A percentile compares a stretch with the other conserved stretches of the same genome.
Evolutionary conservation across 768 basidiomycete genomes (phyloP).

Genomic region (Myochromella boudieri): DNA sequence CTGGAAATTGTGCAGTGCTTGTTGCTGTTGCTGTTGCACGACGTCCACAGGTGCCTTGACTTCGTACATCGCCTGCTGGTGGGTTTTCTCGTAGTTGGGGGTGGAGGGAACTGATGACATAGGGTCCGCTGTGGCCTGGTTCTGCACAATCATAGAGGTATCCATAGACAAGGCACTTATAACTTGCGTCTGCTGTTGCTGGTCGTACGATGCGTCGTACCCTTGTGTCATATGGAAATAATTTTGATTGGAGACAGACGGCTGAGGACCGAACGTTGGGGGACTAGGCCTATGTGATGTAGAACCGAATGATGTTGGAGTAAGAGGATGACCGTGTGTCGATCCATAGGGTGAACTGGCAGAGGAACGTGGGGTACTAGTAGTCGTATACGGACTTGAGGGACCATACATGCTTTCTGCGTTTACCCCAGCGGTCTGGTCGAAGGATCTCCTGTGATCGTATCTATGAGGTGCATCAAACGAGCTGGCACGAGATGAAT

Average conservation of each 20-base stretch:
- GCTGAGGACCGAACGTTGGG: constrained; percentile 22
- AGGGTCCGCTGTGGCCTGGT: background rate
- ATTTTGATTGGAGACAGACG: constrained; percentile 12
- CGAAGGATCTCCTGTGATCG: constrained; percentile 18
- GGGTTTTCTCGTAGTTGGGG: constrained; percentile 24
- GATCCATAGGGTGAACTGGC: constrained; percentile 31
- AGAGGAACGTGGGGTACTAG: constrained; percentile 22
- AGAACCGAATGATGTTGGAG: constrained; percentile 26
- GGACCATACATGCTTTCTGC: constrained; percentile 5
- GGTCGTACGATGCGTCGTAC: constrained; percentile 18
- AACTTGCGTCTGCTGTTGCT: constrained; percentile 15
- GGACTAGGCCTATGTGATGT: constrained; percentile 23
- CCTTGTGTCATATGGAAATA: constrained; percentile 20
- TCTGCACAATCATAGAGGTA: constrained; percentile 13
- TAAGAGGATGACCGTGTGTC: constrained; percentile 22
- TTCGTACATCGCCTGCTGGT: constrained; percentile 25
- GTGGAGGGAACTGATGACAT: constrained; percentile 18
- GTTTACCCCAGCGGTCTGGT: background rate
- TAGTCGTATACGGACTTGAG: constrained; percentile 29
- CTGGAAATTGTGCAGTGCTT: constrained; percentile 10
- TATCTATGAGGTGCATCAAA: constrained; percentile 19
- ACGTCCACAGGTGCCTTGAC: constrained; percentile 27
- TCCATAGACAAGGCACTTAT: constrained; percentile 17
- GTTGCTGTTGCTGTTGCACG: constrained; percentile 18
- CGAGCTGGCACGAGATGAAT: constrained; percentile 19